Percentiles rank a stretch among this genome's conserved stretches.
Conservation (phyloP, 768 basidiomycete species). For the Heimioporus sp. region DNA sequence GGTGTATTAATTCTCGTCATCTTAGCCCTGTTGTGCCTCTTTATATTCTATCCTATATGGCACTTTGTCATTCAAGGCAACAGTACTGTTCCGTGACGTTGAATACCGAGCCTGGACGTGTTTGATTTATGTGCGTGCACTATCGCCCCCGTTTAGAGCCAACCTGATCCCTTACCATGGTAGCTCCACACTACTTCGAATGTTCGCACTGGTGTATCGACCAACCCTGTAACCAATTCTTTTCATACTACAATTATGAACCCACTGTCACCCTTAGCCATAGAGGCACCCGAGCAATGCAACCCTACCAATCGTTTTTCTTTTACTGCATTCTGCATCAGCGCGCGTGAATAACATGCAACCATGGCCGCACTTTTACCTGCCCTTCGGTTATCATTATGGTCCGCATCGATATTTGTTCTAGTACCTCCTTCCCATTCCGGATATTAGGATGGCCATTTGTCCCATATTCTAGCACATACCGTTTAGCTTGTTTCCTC, state of each 20-base stretch:
- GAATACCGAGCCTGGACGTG: not conserved
- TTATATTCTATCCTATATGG: slow-evolving; percentile 80
- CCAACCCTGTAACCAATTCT: not conserved
- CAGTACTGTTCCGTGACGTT: slow-evolving; percentile 5
- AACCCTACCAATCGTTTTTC: not conserved
- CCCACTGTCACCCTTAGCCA: not conserved
- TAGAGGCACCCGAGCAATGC: not conserved
- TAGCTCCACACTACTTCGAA: slow-evolving; percentile 3
- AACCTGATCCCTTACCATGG: not conserved
- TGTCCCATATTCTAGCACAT: not conserved
- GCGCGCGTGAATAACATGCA: not conserved
- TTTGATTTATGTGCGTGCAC: slow-evolving; percentile 5
- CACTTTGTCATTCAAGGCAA: slow-evolving; percentile 13
- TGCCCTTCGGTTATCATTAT: slow-evolving; percentile 4
- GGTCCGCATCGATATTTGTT: slow-evolving; percentile 4
- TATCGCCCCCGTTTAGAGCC: not conserved
- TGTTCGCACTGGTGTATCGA: slow-evolving; percentile 1
- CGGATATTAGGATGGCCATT: too few relatives aligned
- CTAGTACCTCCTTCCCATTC: too few relatives aligned
- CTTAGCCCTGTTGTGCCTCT: slow-evolving; percentile 61
- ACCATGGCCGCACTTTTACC: not conserved
- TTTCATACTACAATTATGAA: not conserved
- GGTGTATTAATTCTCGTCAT: slow-evolving; percentile 64
- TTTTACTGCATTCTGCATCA: not conserved
- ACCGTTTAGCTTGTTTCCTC: not conserved